These are phyloP conservation scores for Fusarium sp. DNA, from an alignment of 2,329 filamentous ascomycete genomes.

Conservation along the genomic window DNA sequence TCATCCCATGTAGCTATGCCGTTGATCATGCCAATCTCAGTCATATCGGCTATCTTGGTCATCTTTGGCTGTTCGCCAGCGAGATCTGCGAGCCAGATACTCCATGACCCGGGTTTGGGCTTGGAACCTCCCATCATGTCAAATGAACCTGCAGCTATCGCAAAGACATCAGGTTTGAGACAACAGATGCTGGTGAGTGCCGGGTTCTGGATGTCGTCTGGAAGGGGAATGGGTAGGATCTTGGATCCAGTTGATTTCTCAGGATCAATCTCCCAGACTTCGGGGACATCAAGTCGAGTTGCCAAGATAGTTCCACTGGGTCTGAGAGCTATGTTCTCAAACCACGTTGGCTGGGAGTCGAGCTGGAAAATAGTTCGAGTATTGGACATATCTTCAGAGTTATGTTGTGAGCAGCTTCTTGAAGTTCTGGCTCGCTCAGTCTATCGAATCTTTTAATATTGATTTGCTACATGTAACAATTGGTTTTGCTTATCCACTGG, in stretches of 20 bases:
- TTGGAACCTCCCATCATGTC: slow-evolving; percentile 20
- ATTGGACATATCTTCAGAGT: background rate
- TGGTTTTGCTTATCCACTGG: background rate
- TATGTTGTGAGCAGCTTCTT: background rate
- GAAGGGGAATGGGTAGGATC: slow-evolving; percentile 9
- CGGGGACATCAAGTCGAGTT: slow-evolving; percentile 34
- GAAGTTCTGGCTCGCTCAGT: too few relatives aligned
- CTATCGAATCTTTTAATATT: background rate
- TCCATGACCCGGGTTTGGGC: slow-evolving; percentile 12
- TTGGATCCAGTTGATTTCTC: slow-evolving; percentile 13
- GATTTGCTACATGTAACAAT: background rate
- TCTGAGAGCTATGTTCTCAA: slow-evolving; percentile 55
- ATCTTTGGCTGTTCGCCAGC: slow-evolving; percentile 1
- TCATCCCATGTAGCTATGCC: slow-evolving; percentile 35
- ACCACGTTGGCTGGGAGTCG: slow-evolving; percentile 31
- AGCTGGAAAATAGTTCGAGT: slow-evolving; percentile 31
- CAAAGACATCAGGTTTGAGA: slow-evolving; percentile 31
- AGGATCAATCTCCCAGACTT: slow-evolving; percentile 32
- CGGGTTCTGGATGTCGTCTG: background rate
- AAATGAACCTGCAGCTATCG: slow-evolving; percentile 23
- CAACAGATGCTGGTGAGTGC: slow-evolving; percentile 33
- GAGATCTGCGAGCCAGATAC: slow-evolving; percentile 35
- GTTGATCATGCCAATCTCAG: slow-evolving; percentile 26
- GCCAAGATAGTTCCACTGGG: slow-evolving; percentile 22
- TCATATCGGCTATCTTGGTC: slow-evolving; percentile 7